Conservation (phyloP, 176 grass and related monocot species). For the Oryza glumipatula region DNA sequence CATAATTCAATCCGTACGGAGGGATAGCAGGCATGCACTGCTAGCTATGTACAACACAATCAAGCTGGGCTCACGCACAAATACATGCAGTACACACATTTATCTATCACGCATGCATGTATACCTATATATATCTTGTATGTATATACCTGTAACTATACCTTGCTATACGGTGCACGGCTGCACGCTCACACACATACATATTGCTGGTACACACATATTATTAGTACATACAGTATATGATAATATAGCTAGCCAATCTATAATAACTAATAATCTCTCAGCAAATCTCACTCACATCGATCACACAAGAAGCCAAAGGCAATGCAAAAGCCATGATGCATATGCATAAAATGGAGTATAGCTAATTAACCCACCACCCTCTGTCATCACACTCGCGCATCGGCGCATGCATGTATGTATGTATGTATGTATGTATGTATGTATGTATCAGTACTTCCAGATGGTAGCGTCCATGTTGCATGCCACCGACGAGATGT, state of each 20-base stretch:
- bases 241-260: background rate
- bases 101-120: background rate
- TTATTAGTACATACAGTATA: background rate
- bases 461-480: constrained; percentile 18
- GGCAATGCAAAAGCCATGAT: no score
- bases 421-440: background rate
- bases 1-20: background rate
- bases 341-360: background rate
- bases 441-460: constrained; percentile 11
- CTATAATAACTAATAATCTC: background rate
- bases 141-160: background rate
- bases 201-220: no score
- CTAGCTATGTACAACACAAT: background rate
- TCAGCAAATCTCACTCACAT: background rate
- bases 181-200: no score
- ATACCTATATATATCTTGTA: background rate
- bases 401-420: background rate
- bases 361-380: no score
- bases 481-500: constrained; percentile 29
- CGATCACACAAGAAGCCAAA: background rate
- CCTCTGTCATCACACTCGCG: background rate
- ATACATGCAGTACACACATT: background rate
- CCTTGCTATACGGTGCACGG: background rate
- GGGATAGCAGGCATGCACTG: background rate
- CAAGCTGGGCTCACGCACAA: background rate